Evolutionary conservation across 306 rosid genomes (phyloP).

Genomic region (Canavalia ensiformis): DNA sequence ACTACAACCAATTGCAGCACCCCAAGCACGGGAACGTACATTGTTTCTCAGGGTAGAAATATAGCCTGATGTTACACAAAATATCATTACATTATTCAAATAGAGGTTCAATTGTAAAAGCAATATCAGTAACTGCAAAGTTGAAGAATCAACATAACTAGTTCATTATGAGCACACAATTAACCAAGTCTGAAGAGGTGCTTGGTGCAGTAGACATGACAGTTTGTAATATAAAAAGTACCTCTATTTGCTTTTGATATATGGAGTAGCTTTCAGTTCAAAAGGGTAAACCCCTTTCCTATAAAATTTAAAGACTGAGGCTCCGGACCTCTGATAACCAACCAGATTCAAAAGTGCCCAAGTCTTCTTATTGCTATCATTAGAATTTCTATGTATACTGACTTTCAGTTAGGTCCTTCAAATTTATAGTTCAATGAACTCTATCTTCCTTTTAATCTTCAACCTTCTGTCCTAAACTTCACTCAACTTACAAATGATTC

Average conservation of each 20-base stretch:
- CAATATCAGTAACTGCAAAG: slow-evolving; percentile 2
- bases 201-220: neutral
- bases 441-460: neutral
- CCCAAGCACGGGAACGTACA: slow-evolving; percentile 98
- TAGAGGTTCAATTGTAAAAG: slow-evolving; percentile 32
- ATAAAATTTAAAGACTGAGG: neutral
- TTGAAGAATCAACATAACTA: no score
- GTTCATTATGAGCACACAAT: no score
- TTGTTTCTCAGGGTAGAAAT: slow-evolving; percentile 91
- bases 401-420: neutral
- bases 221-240: neutral
- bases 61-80: slow-evolving; percentile 68
- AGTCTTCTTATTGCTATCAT: neutral
- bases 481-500: slow-evolving; percentile 2
- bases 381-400: neutral
- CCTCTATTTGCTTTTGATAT: neutral
- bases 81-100: slow-evolving; percentile 41
- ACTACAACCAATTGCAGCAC: slow-evolving; percentile 97
- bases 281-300: neutral
- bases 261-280: slow-evolving; percentile 13
- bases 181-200: slow-evolving; percentile 28
- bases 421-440: neutral
- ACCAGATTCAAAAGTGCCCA: neutral
- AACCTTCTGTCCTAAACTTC: neutral
- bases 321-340: neutral